Evolutionary conservation across 768 basidiomycete species (phyloP).

Genomic region (Scleroderma citrinum): DNA sequence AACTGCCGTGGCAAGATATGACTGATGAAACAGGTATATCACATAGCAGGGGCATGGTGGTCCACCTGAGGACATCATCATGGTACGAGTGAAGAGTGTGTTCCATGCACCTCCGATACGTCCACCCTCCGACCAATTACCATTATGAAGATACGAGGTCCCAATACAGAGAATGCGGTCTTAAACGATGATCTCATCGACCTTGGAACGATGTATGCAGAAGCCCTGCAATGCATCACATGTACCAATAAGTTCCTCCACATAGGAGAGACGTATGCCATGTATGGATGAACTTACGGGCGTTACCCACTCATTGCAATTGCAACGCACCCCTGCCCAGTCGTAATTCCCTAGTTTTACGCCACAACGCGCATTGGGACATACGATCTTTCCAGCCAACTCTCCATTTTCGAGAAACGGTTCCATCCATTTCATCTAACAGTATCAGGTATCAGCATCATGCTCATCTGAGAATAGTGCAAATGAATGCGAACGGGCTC

Average conservation of each 20-base stretch:
- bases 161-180: no score
- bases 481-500: slow-evolving; percentile 66
- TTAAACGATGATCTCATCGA: slow-evolving; percentile 49
- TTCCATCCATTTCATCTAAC: slow-evolving; percentile 95
- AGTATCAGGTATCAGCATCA: not conserved
- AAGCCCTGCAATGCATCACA: slow-evolving; percentile 39
- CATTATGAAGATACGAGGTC: not conserved
- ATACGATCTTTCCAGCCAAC: slow-evolving; percentile 82
- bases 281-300: slow-evolving; percentile 50
- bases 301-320: slow-evolving; percentile 88
- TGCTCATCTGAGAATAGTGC: not conserved
- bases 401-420: slow-evolving; percentile 68
- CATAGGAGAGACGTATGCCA: not conserved
- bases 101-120: not conserved
- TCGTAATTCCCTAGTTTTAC: slow-evolving; percentile 94
- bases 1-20: no score
- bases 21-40: no score
- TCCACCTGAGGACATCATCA: no score
- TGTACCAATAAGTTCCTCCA: not conserved
- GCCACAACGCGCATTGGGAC: slow-evolving; percentile 87
- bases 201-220: slow-evolving; percentile 63
- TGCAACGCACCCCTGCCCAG: slow-evolving; percentile 92
- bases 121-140: not conserved
- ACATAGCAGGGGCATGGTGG: no score
- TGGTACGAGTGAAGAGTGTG: not conserved